Evolutionary conservation across 2,329 filamentous ascomycete species (phyloP).

Genomic region (Raffaelea arxii): DNA sequence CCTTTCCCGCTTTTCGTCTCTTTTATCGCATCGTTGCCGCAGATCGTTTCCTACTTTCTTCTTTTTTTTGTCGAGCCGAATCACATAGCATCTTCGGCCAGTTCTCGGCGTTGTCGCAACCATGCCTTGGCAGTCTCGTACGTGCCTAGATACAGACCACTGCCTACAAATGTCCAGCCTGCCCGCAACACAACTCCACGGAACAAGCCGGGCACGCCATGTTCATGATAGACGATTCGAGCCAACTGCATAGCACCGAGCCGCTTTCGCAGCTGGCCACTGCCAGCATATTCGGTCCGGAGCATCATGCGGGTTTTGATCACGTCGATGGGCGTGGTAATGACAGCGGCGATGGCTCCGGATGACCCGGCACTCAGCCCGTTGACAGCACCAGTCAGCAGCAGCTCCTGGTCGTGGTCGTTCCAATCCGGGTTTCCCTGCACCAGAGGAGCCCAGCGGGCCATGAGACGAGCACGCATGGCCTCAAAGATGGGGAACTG

Average conservation of each 20-base stretch:
- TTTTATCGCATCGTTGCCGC: too few species aligned
- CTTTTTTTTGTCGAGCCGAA: neutral
- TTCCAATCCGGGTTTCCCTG: constrained; percentile 19
- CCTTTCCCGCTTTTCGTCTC: too few species aligned
- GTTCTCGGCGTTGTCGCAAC: constrained; percentile 35
- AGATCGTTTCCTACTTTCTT: neutral
- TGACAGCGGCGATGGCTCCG: constrained; percentile 62
- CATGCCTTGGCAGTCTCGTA: constrained; percentile 73
- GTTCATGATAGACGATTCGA: constrained; percentile 52
- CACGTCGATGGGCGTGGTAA: constrained; percentile 87
- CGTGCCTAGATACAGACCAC: constrained; percentile 74
- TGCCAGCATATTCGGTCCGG: constrained; percentile 23
- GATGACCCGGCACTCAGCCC: constrained; percentile 64
- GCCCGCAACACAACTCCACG: constrained; percentile 63
- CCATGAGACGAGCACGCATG: constrained; percentile 46
- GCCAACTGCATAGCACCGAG: constrained; percentile 49
- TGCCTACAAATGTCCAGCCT: constrained; percentile 73
- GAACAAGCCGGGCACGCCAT: constrained; percentile 66
- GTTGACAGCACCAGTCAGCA: constrained; percentile 62
- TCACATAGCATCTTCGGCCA: constrained; percentile 25
- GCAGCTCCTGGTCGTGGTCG: constrained; percentile 26
- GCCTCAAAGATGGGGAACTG: constrained; percentile 84
- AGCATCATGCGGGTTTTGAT: constrained; percentile 89
- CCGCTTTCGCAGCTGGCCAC: constrained; percentile 15
- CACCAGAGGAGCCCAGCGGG: constrained; percentile 17